Evolutionary conservation across 1,284 basidiomycete species (phyloP), one percentile per base, ranked within the genome.

Genomic region (Ustilago esculenta): DNA sequence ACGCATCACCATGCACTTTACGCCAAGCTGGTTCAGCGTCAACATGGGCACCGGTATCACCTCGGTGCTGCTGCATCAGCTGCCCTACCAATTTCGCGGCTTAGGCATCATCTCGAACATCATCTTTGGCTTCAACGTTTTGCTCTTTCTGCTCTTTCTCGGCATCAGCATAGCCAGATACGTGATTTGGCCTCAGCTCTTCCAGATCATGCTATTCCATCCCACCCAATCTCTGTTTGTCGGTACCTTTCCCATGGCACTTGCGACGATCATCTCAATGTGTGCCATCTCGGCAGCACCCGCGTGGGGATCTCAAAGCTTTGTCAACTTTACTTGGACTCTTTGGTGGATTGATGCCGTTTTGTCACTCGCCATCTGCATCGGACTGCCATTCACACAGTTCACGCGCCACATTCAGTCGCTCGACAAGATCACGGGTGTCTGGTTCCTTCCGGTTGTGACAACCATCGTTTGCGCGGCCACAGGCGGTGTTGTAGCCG

Each of bases 271-370:
- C 29, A 85, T 91, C 54, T 87, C 77, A 71, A 84, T 85, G 84
- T 76, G 88, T 50, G 88, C 81, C 1, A 73, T 83, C 25, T 78
- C 78, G 2, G 82, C 82, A 45, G 80, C 83, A 1, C 77, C 81
- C 1, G 74, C 75, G 0, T 84, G 87, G 32, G 88, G 89, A 9
- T 80, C 76, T 29, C 7, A 6, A 32, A 46, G 75, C 0, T 90
- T 90, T 78, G 82, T 88, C 0, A 87, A 86, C 50, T 82, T 87
- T 30, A 82, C 90, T 17, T 90, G 90, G 87, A 86, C 77, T 1
- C 75, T 90, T 10, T 92, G 91, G 90, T 92, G 90, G 90, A 65
- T 88, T 33, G 87, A 90, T 65, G 84, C 87, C 2, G 81, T 84
- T 1, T 71, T 90, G 18, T 87, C 90, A 1, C 76, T 88, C 7